Base-by-base conservation (phyloP, 106 monocot genomes). In the Platanthera guangdongensis region DNA sequence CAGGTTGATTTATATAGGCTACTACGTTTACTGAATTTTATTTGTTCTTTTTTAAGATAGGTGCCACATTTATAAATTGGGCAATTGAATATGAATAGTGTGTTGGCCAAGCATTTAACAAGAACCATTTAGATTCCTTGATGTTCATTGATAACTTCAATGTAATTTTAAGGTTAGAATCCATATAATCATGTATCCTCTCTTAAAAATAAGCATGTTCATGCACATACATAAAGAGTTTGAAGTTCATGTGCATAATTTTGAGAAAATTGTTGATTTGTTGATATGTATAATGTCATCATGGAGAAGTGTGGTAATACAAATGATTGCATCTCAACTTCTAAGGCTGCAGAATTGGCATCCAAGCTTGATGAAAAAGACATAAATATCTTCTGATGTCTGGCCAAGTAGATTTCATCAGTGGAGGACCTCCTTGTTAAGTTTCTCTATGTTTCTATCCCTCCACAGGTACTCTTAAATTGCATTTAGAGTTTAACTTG, bases 371-470 rank as follows among this genome's bases (percentile, higher is more conserved):
- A 62, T 72, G 82, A 86, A 54, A 94, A 18, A 90, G 90, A 68
- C 67, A 87, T 51, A 87, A 83, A 25, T 87, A 90, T 59, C 85
- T 99, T 70, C 94, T 94, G n/a, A n/a, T 99, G 68, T 94, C 97
- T 5, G 97, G 97, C 45, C 83, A 99, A 92, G 97, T 99, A 73
- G 94, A 94, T 82, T 99, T 99, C 80, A 99, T 99, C 32, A 99
- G 92, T 80, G 97, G 97, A 78, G 97, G 97, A 2, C 97, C 97
- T 82, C 97, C 97, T 30, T 99, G 97, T 73, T 94, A 99, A 92
- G 97, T 94, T 25, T 25, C 7, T 63, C 55, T 77, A 10, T 78
- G 75, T 50, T 30, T 52, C 47, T 80, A 7, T 68, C 25, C 39
- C 48, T 55, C 9, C 50, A 15, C 49, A 25, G 25, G 25, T 25